Percentiles rank a stretch among this genome's conserved stretches.
Conservation (phyloP, 1,284 basidiomycete genomes). For the Rhodotorula sp. region DNA sequence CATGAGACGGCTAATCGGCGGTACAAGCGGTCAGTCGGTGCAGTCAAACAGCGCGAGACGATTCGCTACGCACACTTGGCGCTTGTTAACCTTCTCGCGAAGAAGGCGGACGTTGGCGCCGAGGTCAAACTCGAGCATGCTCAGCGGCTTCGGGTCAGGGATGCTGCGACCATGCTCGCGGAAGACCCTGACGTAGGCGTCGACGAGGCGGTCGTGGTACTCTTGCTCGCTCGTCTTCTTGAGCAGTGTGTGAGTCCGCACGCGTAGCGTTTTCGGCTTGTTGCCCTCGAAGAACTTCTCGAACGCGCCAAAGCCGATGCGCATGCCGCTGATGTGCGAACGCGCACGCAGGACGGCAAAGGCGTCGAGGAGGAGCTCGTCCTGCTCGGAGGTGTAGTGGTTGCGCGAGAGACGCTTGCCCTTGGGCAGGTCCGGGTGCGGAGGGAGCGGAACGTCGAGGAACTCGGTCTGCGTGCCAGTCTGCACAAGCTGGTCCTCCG, state of each 20-base stretch:
- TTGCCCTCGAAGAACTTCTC: slow-evolving; percentile 76
- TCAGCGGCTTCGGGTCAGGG: slow-evolving; percentile 69
- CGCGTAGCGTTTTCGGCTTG: slow-evolving; percentile 51
- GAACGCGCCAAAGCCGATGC: slow-evolving; percentile 69
- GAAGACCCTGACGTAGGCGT: slow-evolving; percentile 78
- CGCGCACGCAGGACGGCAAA: slow-evolving; percentile 78
- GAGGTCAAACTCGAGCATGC: slow-evolving; percentile 72
- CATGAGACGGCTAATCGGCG: slow-evolving; percentile 42
- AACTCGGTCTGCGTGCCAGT: slow-evolving; percentile 24
- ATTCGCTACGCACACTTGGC: slow-evolving; percentile 65
- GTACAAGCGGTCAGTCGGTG: not conserved
- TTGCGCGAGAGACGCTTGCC: slow-evolving; percentile 26
- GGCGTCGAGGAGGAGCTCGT: slow-evolving; percentile 81
- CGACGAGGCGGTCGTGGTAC: slow-evolving; percentile 76
- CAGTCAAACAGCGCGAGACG: not conserved
- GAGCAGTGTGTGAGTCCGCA: slow-evolving; percentile 2
- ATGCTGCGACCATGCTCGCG: slow-evolving; percentile 65
- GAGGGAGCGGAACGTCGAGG: slow-evolving; percentile 17
- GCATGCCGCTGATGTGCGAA: slow-evolving; percentile 56
- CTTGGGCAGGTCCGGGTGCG: slow-evolving; percentile 12
- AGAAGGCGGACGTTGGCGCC: slow-evolving; percentile 74
- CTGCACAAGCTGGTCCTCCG: not conserved
- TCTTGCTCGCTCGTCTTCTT: slow-evolving; percentile 63
- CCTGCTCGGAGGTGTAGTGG: slow-evolving; percentile 60
- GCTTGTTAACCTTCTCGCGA: slow-evolving; percentile 77